Conservation (phyloP, 345 rosid species). For the Linum trigynum region DNA sequence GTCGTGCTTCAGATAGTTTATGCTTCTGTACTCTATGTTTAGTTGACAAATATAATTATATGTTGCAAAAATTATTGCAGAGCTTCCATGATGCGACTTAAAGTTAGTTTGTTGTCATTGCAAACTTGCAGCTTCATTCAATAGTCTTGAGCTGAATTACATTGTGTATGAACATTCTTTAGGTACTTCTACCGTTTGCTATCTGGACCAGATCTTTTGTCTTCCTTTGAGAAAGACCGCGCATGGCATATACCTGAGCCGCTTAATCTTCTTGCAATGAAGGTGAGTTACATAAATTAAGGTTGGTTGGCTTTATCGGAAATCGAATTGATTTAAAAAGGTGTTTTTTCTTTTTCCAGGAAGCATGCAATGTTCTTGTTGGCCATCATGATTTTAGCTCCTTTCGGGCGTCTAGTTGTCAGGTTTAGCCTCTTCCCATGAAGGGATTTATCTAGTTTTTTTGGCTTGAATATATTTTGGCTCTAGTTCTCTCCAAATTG, state of each 20-base stretch:
- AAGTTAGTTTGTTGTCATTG: background rate
- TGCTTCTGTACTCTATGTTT: background rate
- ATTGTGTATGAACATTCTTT: background rate
- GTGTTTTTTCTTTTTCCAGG: slow-evolving; percentile 35
- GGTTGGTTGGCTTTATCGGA: background rate
- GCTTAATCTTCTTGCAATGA: slow-evolving; percentile 64
- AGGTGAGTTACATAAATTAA: slow-evolving; percentile 32
- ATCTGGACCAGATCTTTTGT: slow-evolving; percentile 62
- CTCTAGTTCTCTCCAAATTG: background rate
- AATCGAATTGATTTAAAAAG: background rate
- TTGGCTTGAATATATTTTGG: background rate
- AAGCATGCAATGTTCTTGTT: slow-evolving; percentile 81
- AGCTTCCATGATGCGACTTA: background rate
- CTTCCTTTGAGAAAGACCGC: slow-evolving; percentile 63
- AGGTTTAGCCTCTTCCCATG: slow-evolving; percentile 34
- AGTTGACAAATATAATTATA: background rate
- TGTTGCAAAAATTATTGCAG: background rate
- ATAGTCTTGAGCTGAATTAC: slow-evolving; percentile 5
- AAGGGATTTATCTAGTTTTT: background rate
- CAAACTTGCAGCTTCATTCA: background rate
- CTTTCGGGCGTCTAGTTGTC: slow-evolving; percentile 90
- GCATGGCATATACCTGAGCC: slow-evolving; percentile 80
- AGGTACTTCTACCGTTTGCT: slow-evolving; percentile 86
- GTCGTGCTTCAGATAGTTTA: background rate
- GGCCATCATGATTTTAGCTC: slow-evolving; percentile 93